Evolutionary conservation across 352 stramenopile genomes (phyloP), one percentile per base, ranked within the genome.

Genomic region (Phytophthora fragariae): DNA sequence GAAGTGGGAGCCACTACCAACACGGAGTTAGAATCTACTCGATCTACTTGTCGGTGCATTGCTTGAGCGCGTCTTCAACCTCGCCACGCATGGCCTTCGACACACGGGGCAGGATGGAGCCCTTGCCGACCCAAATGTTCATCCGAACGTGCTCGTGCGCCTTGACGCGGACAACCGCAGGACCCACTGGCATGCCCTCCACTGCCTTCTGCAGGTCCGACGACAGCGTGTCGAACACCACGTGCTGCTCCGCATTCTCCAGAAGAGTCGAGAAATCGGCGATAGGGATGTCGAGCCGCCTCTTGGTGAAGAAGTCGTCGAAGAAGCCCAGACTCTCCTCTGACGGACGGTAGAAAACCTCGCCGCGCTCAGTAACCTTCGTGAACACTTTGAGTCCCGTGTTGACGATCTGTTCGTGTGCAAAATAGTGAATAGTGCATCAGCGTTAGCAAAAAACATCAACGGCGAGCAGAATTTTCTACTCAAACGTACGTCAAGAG

Each of bases 341-440:
- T 0, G 87, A 94, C 1, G 93, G 82, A 2, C 94, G 92, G 68
- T 97, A 98, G 62, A 88, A 93, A 11, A 84, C 85, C 56, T 94
- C 81, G 3, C 84, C 82, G 19, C 77, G 69, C 31, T 92, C 83
- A 2, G 78, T 89, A 35, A 89, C 73, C 57, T 97, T 97, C 14
- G 89, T 88, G 62, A 98, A 98, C 4, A 97, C 86, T 66, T 95
- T 95, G 59, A 98, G 87, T 5, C 94, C 94, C 52, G 92, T 97
- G 73, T 98, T 97, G n/a, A 98, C 88, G 65, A 98, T 93, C 85
- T 97, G 65, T 69, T 63, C 24, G 53, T 7, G 31, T 27, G 39
- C 29, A 31, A 54, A 44, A 41, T 12, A 27, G 9, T 37, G 24
- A 49, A 46, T 12, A 27, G 9, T 37, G 31, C 41, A 46, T 61